Base-by-base conservation (phyloP, 768 basidiomycete genomes). In the Suillus plorans region DNA sequence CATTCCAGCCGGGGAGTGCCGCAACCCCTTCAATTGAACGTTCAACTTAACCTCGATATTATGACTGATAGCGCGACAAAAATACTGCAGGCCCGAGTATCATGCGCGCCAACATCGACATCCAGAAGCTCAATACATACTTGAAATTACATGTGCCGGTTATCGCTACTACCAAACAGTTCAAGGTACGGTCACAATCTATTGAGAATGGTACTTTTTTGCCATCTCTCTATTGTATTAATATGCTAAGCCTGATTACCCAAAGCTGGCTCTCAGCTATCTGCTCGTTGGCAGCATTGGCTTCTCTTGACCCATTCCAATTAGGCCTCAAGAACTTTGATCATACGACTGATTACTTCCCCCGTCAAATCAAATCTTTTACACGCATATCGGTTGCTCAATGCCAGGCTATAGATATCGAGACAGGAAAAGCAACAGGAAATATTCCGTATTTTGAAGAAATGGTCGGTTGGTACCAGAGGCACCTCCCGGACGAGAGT, bases 281-380 rank as follows among this genome's bases (percentile, higher is more conserved):
- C 31, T 81, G 82, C 36, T 86, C 89, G 0, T 87, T 97, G 8
- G 88, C 87, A 9, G 81, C 85, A 2, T 82, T 96, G 3, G 83
- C 85, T 52, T 84, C 84, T 13, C 83, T 96, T 44, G 77, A 82
- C 65, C 92, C 93, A 5, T 71, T 77, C 45, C 81, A 79, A 18
- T 75, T 97, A 44, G 92, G 94, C 3, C 85, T 96, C 1, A 79
- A 80, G 18, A 81, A 80, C 44, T 94, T 92, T 64, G 94, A 89
- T 10, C 87, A 93, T 4, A 78, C 84, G 5, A 89, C 85, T 18
- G 83, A 89, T 61, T 99, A 97, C 76, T 99, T 94, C 79, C 91
- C 95, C 10, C 89, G 97, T 7, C 97, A 99, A 78, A 91, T 98
- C 74, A 94, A 89, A 68, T 92, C 95, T 2, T 80, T 99, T n/a